A percentile compares a stretch with the other conserved stretches of the same genome.
These are phyloP conservation scores for Lecanicillium sp. DNA, from an alignment of 2,329 filamentous ascomycete species.

Conservation along the genomic window DNA sequence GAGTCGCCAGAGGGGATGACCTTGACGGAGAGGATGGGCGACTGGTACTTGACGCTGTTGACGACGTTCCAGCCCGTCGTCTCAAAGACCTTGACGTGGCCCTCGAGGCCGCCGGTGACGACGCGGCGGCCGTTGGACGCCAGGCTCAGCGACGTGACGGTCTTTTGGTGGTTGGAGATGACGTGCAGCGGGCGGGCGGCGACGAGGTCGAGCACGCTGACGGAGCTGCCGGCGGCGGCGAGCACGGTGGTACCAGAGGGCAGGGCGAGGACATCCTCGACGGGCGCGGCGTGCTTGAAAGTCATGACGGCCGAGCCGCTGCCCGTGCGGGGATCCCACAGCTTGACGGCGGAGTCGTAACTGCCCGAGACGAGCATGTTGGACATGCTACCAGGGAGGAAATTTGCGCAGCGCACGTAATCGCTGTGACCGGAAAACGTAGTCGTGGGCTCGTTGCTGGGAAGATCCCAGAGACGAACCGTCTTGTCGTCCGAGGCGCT, in stretches of 20 bases:
- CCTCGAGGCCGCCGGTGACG: slow-evolving; percentile 83
- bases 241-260: slow-evolving; percentile 80
- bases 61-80: slow-evolving; percentile 93
- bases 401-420: slow-evolving; percentile 82
- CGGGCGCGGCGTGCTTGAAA: slow-evolving; percentile 85
- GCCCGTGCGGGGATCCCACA: slow-evolving; percentile 84
- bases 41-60: slow-evolving; percentile 87
- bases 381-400: slow-evolving; percentile 67
- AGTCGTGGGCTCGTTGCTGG: slow-evolving; percentile 65
- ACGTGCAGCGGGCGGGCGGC: slow-evolving; percentile 81
- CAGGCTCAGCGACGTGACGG: slow-evolving; percentile 78
- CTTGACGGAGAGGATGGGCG: slow-evolving; percentile 77
- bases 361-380: slow-evolving; percentile 81
- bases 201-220: slow-evolving; percentile 87
- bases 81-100: slow-evolving; percentile 95
- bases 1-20: slow-evolving; percentile 45
- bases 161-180: slow-evolving; percentile 95
- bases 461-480: slow-evolving; percentile 89
- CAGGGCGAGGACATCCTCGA: slow-evolving; percentile 84
- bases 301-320: slow-evolving; percentile 67
- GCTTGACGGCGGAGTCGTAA: slow-evolving; percentile 86
- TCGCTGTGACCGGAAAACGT: slow-evolving; percentile 84
- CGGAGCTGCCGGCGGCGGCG: slow-evolving; percentile 75
- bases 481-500: slow-evolving; percentile 89
- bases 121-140: slow-evolving; percentile 75